Percentiles rank a stretch among this genome's conserved stretches.
phyloP scores from a whole-genome alignment of 805 yeast species.

The Candida patagonica region DNA sequence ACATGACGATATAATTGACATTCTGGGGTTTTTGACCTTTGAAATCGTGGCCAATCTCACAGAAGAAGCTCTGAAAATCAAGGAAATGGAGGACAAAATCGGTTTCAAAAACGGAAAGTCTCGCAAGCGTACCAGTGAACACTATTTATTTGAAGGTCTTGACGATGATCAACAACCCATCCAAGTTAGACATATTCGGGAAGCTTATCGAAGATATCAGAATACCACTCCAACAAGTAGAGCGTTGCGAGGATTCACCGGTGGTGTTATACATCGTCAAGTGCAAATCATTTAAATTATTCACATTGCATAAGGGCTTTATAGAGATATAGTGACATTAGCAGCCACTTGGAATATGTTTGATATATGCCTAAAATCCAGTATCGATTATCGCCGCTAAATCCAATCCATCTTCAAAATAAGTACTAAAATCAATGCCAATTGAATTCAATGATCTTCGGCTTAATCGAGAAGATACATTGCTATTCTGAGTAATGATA shows the following conservation, averaged over 20 bases:
- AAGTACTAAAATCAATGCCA: slow-evolving; percentile 15
- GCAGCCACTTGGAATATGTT: no score
- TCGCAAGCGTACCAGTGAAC: slow-evolving; percentile 39
- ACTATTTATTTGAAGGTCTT: slow-evolving; percentile 73
- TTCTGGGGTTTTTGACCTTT: slow-evolving; percentile 87
- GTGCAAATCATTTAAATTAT: slow-evolving; percentile 37
- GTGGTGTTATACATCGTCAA: slow-evolving; percentile 48
- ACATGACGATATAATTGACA: slow-evolving; percentile 93
- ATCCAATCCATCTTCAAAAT: slow-evolving; percentile 12
- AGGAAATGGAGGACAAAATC: slow-evolving; percentile 53
- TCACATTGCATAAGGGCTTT: neutral
- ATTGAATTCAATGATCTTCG: slow-evolving; percentile 17
- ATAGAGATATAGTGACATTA: no score
- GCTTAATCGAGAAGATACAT: slow-evolving; percentile 11
- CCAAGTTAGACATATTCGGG: slow-evolving; percentile 70
- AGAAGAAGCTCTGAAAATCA: slow-evolving; percentile 79
- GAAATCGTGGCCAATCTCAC: slow-evolving; percentile 94
- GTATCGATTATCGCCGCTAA: slow-evolving; percentile 12
- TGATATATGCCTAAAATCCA: slow-evolving; percentile 1
- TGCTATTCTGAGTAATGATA: neutral
- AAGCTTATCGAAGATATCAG: slow-evolving; percentile 82
- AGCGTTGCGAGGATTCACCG: slow-evolving; percentile 63
- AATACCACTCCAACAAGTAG: slow-evolving; percentile 44
- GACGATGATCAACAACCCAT: slow-evolving; percentile 75
- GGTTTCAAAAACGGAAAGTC: slow-evolving; percentile 22